Evolutionary conservation across 2,329 filamentous ascomycete genomes (phyloP), one percentile per base, ranked within the genome.

Genomic region (Aspergillus sp.): DNA sequence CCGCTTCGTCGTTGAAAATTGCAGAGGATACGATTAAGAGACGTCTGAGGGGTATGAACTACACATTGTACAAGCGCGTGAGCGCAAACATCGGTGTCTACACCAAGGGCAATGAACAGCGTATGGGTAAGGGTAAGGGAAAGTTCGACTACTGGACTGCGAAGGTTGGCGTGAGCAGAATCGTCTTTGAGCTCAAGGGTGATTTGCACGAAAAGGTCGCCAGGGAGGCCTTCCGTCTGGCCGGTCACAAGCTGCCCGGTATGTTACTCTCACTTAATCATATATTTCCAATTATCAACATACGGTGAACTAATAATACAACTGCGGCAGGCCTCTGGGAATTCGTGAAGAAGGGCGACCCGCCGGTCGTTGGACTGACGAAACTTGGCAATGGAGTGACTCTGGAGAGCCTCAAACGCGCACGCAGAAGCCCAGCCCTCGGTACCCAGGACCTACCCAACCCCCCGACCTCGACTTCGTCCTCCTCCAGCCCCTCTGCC

Each of bases 51-150:
- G 95, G 95, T 49, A 89, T 96, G 84, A 92, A 92, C 72, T 99
- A 96, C 78, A 88, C 92, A 58, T 77, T 99, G 50, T 99, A 96
- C 80, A 96, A 92, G 81, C 87, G 95, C 64, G 89, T 98, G 55
- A 88, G 87, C 70, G 95, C 93, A 66, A 97, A 96, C 74, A 90
- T 98, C 67, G 95, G 94, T 74, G 96, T 99, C 21, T 99, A 95
- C 78, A 89, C 92, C 60, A 95, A 90, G 76, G 95, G 95, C 60
- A 99, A 98, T 72, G 95, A 99, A 80, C 90, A 92, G 76, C 90
- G 95, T 85, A 99, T 99, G 96, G 95, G 95, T 76, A 99, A 98
- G 80, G 95, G 95, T 79, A 99, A 99, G 77, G 95, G 95, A 69
- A 91, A 89, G 64, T 98, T 99, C 74, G 95, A 99, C 76, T 91